Percentiles rank a stretch among this genome's conserved stretches.
Conservation (phyloP, 2,329 filamentous ascomycete species). For the Proliferodiscus dingleyae region DNA sequence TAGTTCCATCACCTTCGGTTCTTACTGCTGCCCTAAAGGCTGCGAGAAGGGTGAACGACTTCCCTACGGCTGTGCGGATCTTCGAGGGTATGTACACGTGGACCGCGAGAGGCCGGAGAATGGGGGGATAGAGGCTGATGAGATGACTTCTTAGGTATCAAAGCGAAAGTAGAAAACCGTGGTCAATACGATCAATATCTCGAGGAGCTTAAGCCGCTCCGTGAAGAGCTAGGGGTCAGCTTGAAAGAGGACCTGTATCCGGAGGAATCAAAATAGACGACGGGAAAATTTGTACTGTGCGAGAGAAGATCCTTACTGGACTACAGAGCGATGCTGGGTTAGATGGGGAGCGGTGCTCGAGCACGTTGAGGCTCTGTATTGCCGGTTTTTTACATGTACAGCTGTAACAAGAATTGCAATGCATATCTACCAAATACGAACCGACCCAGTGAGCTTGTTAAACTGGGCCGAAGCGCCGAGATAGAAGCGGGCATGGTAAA, state of each 20-base stretch:
- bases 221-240: slow-evolving; percentile 86
- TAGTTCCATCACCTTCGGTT: slow-evolving; percentile 90
- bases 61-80: slow-evolving; percentile 93
- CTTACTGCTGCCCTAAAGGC: slow-evolving; percentile 88
- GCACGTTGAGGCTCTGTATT: slow-evolving; percentile 20
- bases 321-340: slow-evolving; percentile 14
- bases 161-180: slow-evolving; percentile 99
- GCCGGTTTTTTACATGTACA: slow-evolving; percentile 29
- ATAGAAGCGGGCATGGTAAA: not conserved
- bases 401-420: slow-evolving; percentile 33
- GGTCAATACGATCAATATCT: slow-evolving; percentile 96
- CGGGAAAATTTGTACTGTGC: slow-evolving; percentile 9
- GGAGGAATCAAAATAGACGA: slow-evolving; percentile 35
- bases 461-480: not conserved
- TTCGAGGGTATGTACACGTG: slow-evolving; percentile 77
- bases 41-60: slow-evolving; percentile 95
- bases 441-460: not conserved
- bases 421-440: slow-evolving; percentile 20
- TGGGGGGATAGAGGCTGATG: slow-evolving; percentile 14
- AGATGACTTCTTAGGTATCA: slow-evolving; percentile 65
- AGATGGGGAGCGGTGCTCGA: slow-evolving; percentile 16
- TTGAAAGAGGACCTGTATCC: slow-evolving; percentile 94
- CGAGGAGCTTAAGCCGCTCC: slow-evolving; percentile 83
- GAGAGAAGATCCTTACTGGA: slow-evolving; percentile 21
- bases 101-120: not conserved